Evolutionary conservation across 1,284 basidiomycete species (phyloP), one percentile per base, ranked within the genome.

Genomic region (Boletellus deceptivus): DNA sequence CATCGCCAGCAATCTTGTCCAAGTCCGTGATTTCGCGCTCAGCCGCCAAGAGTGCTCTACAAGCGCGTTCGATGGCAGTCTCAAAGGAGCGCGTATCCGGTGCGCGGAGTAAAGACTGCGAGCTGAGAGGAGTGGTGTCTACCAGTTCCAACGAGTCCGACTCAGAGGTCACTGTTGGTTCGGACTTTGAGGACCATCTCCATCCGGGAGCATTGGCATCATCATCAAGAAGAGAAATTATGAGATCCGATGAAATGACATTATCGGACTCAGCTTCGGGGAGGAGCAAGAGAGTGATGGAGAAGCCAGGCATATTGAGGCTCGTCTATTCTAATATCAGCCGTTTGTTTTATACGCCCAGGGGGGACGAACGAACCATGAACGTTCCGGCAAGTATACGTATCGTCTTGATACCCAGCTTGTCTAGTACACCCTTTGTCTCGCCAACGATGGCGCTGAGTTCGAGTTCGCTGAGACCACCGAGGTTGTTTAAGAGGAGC

Each of bases 271-370:
- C 36, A 9, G 69, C 58, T 9, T 70, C 65, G 0, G 93, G 91
- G 7, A 97, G 82, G 25, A 93, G 82, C 13, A 97, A 77, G 11
- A 94, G 77, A 0, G 94, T 92, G 55, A 98, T 73, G 6, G 91
- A 94, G 72, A 97, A 95, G 3, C 95, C 94, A 29, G 93, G 91
- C 89, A 97, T 93, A 72, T 93, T 93, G 56, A 98, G 78, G 49
- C 91, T 94, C 20, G 92, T 91, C 89, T 91, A 29, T 17, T 45
- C 11, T 41, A 2, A 35, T 36, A 9, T 58, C 49, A 41, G 24
- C 53, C 42, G 24, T 31, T 35, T 9, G 17, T 48, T 48, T 45
- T 43, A 42, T 24, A 40, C n/a, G 6, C 5, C 43, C 14, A 11
- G 46, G n/a, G 45, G 20, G 35, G 20, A 48, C 6, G 3, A 24